Base-by-base conservation (phyloP, 495 filamentous ascomycete genomes). In the Penicillium ochrochloron region DNA sequence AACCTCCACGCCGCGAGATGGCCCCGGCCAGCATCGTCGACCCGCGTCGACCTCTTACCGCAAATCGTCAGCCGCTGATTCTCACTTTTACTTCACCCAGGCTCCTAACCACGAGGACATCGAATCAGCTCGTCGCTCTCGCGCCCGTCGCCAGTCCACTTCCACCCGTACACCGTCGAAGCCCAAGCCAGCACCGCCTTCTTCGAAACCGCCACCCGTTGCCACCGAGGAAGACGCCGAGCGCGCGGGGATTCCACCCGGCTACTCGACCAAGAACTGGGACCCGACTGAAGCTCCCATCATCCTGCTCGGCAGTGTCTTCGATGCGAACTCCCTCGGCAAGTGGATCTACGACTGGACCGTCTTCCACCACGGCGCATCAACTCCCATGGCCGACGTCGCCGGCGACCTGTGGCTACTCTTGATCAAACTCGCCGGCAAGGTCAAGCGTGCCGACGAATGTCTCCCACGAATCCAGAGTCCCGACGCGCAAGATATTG, bases 271-370 rank as follows among this genome's bases (percentile, higher is more conserved):
- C 78, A 97, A 98, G 82, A 97, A 99, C 84, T 99, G 95, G 95
- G 96, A 98, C 73, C 94, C 94, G 1, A 88, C 88, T 50, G 93
- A 97, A 77, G 92, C 92, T 68, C 91, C 95, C 35, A 96, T 99
- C 75, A 88, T 97, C 74, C 85, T 99, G 7, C 85, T 98, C 10
- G 95, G 95, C 46, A 96, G 92, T 73, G 95, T 98, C 51, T 99
- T 98, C 73, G 96, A 98, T 72, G 92, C 95, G 76, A 97, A 97
- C 84, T 96, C 92, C 23, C 85, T 99, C 17, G 95, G 95, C 71
- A 97, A 97, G 78, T 99, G 95, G 95, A 94, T 99, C 75, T 99
- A 97, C 81, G 96, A 99, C 84, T 99, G 95, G 95, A 97, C 95
- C 34, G 92, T 97, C 63, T 97, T 92, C 80, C 89, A 90, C 75